A percentile compares a stretch with the other conserved stretches of the same genome.
Evolutionary conservation across 768 basidiomycete species (phyloP).

Genomic region (Megacollybia marginata): DNA sequence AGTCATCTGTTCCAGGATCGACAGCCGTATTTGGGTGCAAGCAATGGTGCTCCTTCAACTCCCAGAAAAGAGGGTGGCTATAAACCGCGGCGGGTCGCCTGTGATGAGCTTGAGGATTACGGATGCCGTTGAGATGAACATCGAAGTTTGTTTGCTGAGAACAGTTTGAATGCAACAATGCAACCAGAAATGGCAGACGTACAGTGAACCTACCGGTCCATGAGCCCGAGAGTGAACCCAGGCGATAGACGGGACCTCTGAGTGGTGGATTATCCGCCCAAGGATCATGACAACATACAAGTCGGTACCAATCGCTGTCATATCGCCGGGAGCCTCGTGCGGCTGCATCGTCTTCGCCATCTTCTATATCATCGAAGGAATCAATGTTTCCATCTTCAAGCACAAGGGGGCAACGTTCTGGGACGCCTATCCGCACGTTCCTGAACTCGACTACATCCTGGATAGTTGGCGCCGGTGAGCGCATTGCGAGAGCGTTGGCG

Average conservation of each 20-base stretch:
- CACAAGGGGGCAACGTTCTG: conserved; percentile 8
- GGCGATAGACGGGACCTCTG: conserved; percentile 33
- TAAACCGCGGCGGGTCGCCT: conserved; percentile 16
- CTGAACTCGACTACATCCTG: conserved; percentile 35
- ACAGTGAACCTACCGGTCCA: conserved; percentile 44
- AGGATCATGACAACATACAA: conserved; percentile 34
- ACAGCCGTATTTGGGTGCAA: conserved; percentile 30
- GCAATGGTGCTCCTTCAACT: conserved; percentile 41
- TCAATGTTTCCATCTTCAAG: conserved; percentile 1
- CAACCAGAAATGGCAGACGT: conserved; percentile 9
- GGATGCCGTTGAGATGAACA: conserved; percentile 13
- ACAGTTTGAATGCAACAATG: conserved; percentile 4
- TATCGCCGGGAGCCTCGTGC: conserved; percentile 19
- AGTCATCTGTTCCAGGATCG: conserved; percentile 22
- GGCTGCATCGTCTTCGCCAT: conserved; percentile 7
- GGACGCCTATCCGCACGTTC: conserved; percentile 25
- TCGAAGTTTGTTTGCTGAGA: conserved; percentile 13
- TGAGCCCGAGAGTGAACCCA: conserved; percentile 34
- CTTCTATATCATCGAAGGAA: conserved; percentile 5
- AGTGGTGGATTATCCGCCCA: conserved; percentile 26
- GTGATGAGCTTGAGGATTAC: conserved; percentile 14
- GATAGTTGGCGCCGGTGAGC: conserved; percentile 23
- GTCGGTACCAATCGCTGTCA: conserved; percentile 43
- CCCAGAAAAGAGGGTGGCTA: conserved; percentile 32
- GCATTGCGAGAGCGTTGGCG: conserved; percentile 14